Base-by-base conservation (phyloP, 208 protist species). In the Jaenimonas drosophilae region DNA sequence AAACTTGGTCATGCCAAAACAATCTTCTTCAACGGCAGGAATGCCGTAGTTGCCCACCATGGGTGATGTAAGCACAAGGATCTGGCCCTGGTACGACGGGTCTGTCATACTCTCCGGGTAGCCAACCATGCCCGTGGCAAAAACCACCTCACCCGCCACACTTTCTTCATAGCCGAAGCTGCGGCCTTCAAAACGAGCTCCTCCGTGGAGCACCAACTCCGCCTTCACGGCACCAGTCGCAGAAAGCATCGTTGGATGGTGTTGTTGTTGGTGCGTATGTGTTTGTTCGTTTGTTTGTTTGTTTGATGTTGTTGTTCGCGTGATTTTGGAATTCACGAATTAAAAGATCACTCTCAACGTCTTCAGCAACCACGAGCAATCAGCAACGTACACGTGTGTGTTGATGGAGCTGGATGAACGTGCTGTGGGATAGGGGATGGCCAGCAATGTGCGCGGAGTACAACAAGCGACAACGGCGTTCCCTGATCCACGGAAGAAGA, bases 31-130 rank as follows among this genome's bases (percentile, higher is more conserved):
- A 28, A 87, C 51, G 3, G 67, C 12, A 17, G 96, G 96, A 25
- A 97, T 77, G 50, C 96, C 96, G 59, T 98, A 99, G 80, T 98
- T 99, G 45, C 96, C 96, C 31, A 99, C 88, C 58, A 99, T 79
- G 14, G 97, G 97, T 36, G 94, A 96, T 11, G 97, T 98, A 9
- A 99, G 70, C 6, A 98, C 95, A 16, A 99, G 76, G 47, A 99
- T 98, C 64, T 99, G 97, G 20, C 89, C 96, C 4, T 87, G 64
- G 76, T 98, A 99, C 4, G 97, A 99, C 1, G 97, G 97, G 75
- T 99, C 97, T 1, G 96, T 98, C 6, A 99, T 68, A 46, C 71
- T 84, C 63, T 93, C 78, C 2, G 90, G 80, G 57, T 97, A 97
- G 26, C 93, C 93, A 5, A 97, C 91, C 93, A 97, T 97, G 17